These are phyloP conservation scores for Penicillium sumatraense DNA, from an alignment of 2,329 filamentous ascomycete genomes.

Conservation along the genomic window DNA sequence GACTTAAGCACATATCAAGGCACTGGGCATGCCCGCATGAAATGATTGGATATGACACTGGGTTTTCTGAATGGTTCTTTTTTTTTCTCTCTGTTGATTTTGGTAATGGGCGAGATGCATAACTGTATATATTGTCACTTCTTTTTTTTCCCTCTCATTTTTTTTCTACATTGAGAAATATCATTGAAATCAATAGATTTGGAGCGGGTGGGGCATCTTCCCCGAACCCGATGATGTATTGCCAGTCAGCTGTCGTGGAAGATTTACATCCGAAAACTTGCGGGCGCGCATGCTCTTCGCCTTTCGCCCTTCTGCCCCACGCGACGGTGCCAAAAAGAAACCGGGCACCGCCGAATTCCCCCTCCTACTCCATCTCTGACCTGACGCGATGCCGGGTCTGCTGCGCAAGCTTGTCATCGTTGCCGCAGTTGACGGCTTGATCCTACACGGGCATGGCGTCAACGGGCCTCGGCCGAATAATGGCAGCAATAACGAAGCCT, in stretches of 20 bases:
- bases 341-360: conserved; percentile 1
- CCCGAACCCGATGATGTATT: conserved; percentile 29
- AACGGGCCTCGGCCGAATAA: conserved; percentile 45
- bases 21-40: conserved; percentile 31
- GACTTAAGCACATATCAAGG: conserved; percentile 24
- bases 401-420: conserved; percentile 80
- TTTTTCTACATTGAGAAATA: not conserved
- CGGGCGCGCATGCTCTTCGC: conserved; percentile 1
- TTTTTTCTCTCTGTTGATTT: conserved; percentile 21
- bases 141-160: not conserved
- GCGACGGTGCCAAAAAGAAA: not conserved
- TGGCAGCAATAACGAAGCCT: conserved; percentile 57
- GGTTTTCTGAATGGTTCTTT: conserved; percentile 26
- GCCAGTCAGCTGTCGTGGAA: conserved; percentile 28
- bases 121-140: conserved; percentile 27
- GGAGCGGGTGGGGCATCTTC: conserved; percentile 20
- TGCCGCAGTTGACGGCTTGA: conserved; percentile 79
- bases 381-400: conserved; percentile 70
- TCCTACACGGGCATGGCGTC: conserved; percentile 71
- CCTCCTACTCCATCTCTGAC: conserved; percentile 3
- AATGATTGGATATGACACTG: conserved; percentile 35
- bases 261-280: conserved; percentile 17
- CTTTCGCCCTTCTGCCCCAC: not conserved
- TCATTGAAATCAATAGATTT: conserved; percentile 3
- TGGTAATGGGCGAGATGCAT: conserved; percentile 21